Evolutionary conservation across 2,329 filamentous ascomycete species (phyloP).

Genomic region (Bisporella sp.): DNA sequence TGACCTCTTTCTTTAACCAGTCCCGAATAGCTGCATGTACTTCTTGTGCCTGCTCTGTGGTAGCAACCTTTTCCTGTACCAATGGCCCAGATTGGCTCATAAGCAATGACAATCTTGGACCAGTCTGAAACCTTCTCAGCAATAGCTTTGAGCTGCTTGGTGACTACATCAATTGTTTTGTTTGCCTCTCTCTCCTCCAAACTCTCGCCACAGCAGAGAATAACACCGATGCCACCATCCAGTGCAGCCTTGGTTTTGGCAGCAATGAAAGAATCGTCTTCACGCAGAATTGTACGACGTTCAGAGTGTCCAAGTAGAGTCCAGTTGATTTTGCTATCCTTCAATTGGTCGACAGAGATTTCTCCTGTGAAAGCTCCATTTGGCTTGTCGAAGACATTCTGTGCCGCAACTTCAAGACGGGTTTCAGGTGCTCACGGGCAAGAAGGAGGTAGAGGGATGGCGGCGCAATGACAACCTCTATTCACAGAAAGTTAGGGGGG

Average conservation of each 20-base stretch:
- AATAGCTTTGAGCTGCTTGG: constrained; percentile 76
- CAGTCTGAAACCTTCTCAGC: constrained; percentile 76
- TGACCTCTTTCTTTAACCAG: constrained; percentile 77
- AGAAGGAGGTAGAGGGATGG: constrained; percentile 86
- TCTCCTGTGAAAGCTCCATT: constrained; percentile 97
- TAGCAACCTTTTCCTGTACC: constrained; percentile 94
- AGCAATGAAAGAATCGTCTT: constrained; percentile 79
- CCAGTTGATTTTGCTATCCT: constrained; percentile 85
- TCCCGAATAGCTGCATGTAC: constrained; percentile 86
- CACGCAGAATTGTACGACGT: constrained; percentile 81
- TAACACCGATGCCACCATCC: constrained; percentile 80
- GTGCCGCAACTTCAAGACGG: constrained; percentile 78
- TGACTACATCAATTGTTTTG: constrained; percentile 82
- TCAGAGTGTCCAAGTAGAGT: constrained; percentile 91
- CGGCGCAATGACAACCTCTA: constrained; percentile 92
- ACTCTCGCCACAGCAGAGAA: constrained; percentile 96
- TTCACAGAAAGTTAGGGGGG: constrained; percentile 2
- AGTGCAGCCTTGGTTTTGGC: constrained; percentile 91
- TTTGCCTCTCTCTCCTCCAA: constrained; percentile 83
- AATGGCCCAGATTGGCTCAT: constrained; percentile 97
- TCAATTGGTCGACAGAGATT: constrained; percentile 86
- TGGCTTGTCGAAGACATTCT: constrained; percentile 97
- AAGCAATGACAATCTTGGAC: constrained; percentile 92
- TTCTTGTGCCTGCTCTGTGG: constrained; percentile 85
- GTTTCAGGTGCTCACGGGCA: constrained; percentile 69